Base-by-base conservation (phyloP, 129 eudicot genomes). In the Lactuca sativa region DNA sequence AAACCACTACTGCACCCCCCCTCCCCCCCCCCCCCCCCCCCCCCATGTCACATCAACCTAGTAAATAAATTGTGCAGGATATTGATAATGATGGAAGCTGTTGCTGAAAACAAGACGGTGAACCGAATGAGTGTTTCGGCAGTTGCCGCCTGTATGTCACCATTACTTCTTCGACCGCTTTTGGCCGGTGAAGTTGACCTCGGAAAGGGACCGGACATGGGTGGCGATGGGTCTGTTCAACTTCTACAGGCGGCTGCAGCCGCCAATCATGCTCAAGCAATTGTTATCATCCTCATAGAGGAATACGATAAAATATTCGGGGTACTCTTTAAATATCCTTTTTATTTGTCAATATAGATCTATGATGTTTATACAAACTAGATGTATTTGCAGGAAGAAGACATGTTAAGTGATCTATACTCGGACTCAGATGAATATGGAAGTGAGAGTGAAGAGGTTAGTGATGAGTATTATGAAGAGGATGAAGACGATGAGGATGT, bases 231-330 rank as follows among this genome's bases (percentile, higher is more conserved):
- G 70, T 87, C 98, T 61, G 67, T 74, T 49, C 98, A 93, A 76
- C 97, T 93, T 78, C 41, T 93, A 84, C 98, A 93, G 78, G 98
- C 98, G 44, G 98, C 98, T 54, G 98, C 98, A 71, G 98, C 98
- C 14, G 98, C 98, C 69, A 93, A 93, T 80, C 95, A 89, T 87
- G 98, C 98, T 75, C 98, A 93, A 78, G 97, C 95, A 62, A 93
- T 93, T 40, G 71, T 74, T 63, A 90, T 93, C 59, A 82, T 85
- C 38, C 74, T 93, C 60, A 83, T 93, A 4, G 98, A 93, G 81
- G 98, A 93, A 74, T 93, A 93, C 76, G 95, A 93, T 54, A 87
- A 71, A 37, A 81, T 93, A 77, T 93, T 93, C 62, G 97, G 98
- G 95, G 98, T 93, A 89, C 47, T 62, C 37, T 56, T 47, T 8